A percentile compares a stretch with the other conserved stretches of the same genome.
Conservation (phyloP, 108 stramenopile genomes). For the Nitzschia sp. region DNA sequence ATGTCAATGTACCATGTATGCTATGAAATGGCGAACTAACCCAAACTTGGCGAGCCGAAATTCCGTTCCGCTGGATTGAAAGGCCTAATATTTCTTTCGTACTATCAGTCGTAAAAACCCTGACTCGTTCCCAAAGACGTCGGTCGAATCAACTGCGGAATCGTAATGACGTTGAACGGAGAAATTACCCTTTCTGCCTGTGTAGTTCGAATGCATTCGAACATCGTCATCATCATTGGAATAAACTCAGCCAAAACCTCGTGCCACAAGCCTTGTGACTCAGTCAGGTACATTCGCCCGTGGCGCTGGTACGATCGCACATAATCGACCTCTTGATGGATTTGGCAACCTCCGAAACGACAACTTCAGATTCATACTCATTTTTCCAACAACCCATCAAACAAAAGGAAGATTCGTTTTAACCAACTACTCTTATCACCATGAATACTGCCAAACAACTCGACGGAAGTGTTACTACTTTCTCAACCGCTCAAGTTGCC, state of each 20-base stretch:
- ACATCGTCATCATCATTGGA: not conserved
- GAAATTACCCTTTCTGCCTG: too few species aligned
- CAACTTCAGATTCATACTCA: not conserved
- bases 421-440: not conserved
- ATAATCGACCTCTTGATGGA: conserved; percentile 11
- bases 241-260: not conserved
- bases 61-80: too few species aligned
- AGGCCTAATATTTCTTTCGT: too few species aligned
- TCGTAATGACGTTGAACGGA: too few species aligned
- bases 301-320: not conserved
- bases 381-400: conserved; percentile 6
- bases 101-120: too few species aligned
- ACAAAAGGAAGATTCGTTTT: not conserved
- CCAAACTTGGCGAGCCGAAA: too few species aligned
- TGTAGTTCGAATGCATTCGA: not conserved
- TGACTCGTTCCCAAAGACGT: too few species aligned
- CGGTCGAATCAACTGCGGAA: too few species aligned
- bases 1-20: too few species aligned
- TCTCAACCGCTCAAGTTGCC: not conserved
- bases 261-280: not conserved
- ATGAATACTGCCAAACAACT: conserved; percentile 8
- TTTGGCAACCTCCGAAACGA: not conserved
- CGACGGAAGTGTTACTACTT: conserved; percentile 1
- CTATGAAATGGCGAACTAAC: too few species aligned
- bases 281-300: not conserved